Base-by-base conservation (phyloP, 169 alveolate genomes). In the Plasmodium billcollinsi region DNA sequence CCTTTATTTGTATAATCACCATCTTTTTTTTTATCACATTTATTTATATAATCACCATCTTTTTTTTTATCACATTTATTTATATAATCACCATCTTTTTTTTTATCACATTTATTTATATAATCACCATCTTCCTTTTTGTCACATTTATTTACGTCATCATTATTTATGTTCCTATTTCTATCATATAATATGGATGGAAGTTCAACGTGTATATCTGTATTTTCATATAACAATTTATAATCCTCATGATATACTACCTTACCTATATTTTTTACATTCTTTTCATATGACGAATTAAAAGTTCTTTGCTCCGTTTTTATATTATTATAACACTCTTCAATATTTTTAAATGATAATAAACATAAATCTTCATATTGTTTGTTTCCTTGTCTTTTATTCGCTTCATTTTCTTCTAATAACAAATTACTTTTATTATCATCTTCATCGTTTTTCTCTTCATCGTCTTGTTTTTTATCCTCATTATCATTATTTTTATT, bases 161-260 rank as follows among this genome's bases (percentile, higher is more conserved):
- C 45, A 14, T 18, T 59, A 20, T 20, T 8, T 14, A 18, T 59
- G 2, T 50, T 45, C 45, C 26, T 49, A 5, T 45, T 43, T 0
- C 7, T n/a, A 24, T n/a, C 5, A 24, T 15, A 9, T 11, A 21
- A 15, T 76, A 66, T 49, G 3, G 74, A 15, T 7, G 89, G 89
- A 24, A 76, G 47, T 66, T 76, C 78, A 14, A 76, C 70, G 21
- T 76, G 89, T 69, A 49, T 45, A 67, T 67, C 33, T 39, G 78
- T 76, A 45, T 59, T 76, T 65, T 76, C 89, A 66, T 65, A 76
- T 65, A 76, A 20, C 33, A 71, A 20, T 12, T 66, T 76, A 49
- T 20, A 58, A 45, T 65, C 26, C 6, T 76, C 78, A 43, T 76
- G 89, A 52, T 52, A 76, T 18, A 76, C 54, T 59, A 63, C 43